phyloP scores from a whole-genome alignment of 2,329 filamentous ascomycete species.

The Fonsecaea erecta region DNA sequence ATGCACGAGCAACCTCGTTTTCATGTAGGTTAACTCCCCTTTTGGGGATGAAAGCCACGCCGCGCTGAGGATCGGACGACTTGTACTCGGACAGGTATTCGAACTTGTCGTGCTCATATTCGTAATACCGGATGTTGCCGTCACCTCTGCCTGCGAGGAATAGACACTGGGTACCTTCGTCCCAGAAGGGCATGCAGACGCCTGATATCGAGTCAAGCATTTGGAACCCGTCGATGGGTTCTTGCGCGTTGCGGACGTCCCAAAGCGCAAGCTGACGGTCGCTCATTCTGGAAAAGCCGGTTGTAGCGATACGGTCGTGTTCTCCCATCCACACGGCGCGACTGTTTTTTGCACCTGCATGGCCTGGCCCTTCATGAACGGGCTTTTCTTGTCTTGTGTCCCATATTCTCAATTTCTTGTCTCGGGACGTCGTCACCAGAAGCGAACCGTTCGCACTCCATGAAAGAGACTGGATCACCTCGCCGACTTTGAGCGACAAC shows the following conservation, averaged over 20 bases:
- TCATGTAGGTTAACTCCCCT: slow-evolving; percentile 96
- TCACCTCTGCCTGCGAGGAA: slow-evolving; percentile 98
- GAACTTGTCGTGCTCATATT: slow-evolving; percentile 98
- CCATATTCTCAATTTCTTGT: slow-evolving; percentile 98
- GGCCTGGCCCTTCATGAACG: slow-evolving; percentile 81
- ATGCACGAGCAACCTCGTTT: slow-evolving; percentile 93
- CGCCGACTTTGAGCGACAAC: slow-evolving; percentile 79
- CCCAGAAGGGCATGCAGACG: slow-evolving; percentile 99
- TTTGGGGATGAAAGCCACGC: slow-evolving; percentile 91
- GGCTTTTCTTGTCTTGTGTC: slow-evolving; percentile 92
- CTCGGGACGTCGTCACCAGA: slow-evolving; percentile 88
- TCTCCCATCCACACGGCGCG: slow-evolving; percentile 96
- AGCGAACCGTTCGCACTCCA: slow-evolving; percentile 90
- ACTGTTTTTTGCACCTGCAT: slow-evolving; percentile 95
- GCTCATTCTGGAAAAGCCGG: slow-evolving; percentile 97
- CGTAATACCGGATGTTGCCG: slow-evolving; percentile 98
- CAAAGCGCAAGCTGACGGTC: slow-evolving; percentile 94
- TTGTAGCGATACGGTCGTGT: slow-evolving; percentile 92
- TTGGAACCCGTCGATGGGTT: slow-evolving; percentile 88
- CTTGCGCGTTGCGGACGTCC: slow-evolving; percentile 79
- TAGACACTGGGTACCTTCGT: slow-evolving; percentile 91
- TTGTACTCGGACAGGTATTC: slow-evolving; percentile 97
- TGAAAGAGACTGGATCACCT: slow-evolving; percentile 92
- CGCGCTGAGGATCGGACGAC: slow-evolving; percentile 91
- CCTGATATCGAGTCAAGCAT: slow-evolving; percentile 94